Evolutionary conservation across 2,329 filamentous ascomycete genomes (phyloP), one percentile per base, ranked within the genome.

Genomic region (Blastomyces silverae): DNA sequence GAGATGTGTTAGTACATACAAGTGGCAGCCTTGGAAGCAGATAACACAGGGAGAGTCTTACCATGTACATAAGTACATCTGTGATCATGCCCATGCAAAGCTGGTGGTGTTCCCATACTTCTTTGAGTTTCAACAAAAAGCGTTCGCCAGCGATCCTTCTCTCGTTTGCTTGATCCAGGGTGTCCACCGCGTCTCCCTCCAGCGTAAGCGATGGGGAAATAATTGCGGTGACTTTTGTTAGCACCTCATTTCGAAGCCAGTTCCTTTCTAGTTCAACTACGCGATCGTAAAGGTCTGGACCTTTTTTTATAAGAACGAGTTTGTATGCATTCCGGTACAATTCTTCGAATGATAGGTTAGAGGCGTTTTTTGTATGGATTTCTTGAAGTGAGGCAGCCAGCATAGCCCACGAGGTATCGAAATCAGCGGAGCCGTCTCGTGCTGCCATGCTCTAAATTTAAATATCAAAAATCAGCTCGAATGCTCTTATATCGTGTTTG

Each of bases 21-120:
- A 31, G 28, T 56, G 17, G 7, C 5, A 28, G 11, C 50, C 13
- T 28, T 10, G 28, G 15, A n/a, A 37, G 7, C 8, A 13, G 10
- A n/a, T 17, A n/a, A 8, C 4, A 37, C 1, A 20, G 25, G 28
- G 25, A 25, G 52, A 50, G 65, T 72, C 81, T 72, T 73, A 86
- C 84, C 82, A 99, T 91, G 73, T 97, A 97, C 92, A 97, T 97
- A 62, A 97, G 82, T 42, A 97, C 91, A 75, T 97, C 94, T 3
- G 92, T 92, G 61, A 91, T 88, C 93, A 97, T 97, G 73, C 91
- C 92, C 90, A 96, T 96, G 56, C 90, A 92, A 64, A 90, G 85
- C 73, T 92, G 90, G 73, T 99, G 92, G 67, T 95, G 89, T 66
- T 92, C 86, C 91, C 92, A 99, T 2, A 88, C 86, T 65, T 87